Conservation (phyloP, 441 rosid genomes). For the Flueggea neowawraea region DNA sequence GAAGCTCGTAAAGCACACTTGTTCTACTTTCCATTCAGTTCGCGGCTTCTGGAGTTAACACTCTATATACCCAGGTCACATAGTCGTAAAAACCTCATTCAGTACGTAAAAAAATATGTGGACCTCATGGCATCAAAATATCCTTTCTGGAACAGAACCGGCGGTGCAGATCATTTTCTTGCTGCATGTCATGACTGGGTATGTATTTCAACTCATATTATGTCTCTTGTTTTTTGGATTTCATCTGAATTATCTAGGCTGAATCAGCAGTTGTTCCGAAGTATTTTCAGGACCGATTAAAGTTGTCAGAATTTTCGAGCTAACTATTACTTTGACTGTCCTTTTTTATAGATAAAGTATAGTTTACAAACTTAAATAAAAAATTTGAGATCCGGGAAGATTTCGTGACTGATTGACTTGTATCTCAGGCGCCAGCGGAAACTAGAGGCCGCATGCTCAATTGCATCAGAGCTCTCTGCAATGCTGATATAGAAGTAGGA, state of each 20-base stretch:
- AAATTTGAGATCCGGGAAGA: background rate
- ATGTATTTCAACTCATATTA: conserved; percentile 3
- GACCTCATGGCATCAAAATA: conserved; percentile 48
- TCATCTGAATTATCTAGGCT: too few species aligned
- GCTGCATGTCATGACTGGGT: conserved; percentile 95
- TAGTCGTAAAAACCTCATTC: conserved; percentile 33
- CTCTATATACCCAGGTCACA: conserved; percentile 40
- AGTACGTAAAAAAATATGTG: conserved; percentile 57
- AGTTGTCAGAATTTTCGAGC: too few species aligned
- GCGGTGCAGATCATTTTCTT: conserved; percentile 84
- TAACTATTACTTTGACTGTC: too few species aligned
- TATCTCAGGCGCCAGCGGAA: conserved; percentile 74
- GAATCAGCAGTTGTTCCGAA: too few species aligned
- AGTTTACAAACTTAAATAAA: too few species aligned
- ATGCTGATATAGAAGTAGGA: conserved; percentile 78
- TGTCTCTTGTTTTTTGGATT: background rate
- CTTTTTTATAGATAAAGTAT: too few species aligned
- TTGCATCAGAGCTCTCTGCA: conserved; percentile 84
- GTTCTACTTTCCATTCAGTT: conserved; percentile 78
- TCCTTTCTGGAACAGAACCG: conserved; percentile 53
- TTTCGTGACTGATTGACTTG: background rate
- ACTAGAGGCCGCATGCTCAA: conserved; percentile 60
- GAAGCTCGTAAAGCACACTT: conserved; percentile 59
- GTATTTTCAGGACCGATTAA: too few species aligned
- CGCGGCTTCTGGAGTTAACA: conserved; percentile 49